Evolutionary conservation across 345 rosid species (phyloP), one percentile per base, ranked within the genome.

Genomic region (Citrus medica): DNA sequence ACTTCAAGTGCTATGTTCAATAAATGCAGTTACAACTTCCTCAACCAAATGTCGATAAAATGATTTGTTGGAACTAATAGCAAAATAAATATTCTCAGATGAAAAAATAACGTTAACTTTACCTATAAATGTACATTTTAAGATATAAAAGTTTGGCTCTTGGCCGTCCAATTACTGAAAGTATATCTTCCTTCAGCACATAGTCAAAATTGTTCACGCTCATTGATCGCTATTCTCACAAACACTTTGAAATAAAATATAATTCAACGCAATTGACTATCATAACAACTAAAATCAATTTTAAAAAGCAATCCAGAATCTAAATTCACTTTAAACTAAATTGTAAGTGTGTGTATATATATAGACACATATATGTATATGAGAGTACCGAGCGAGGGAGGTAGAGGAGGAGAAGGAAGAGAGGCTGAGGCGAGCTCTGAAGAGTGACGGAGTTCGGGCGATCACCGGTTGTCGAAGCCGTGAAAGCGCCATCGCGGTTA

Each of bases 401-500:
- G 93, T 67, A 78, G 85, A 75, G 77, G 83, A 79, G 61, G 87
- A 53, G 76, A 38, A 65, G 70, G 88, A 73, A 76, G 92, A 89
- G 74, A 93, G 48, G 62, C 27, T 87, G 67, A 82, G 82, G 71
- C 98, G 94, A 82, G 92, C 92, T 85, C 86, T 82, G 78, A 90
- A 72, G 67, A 92, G 84, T 35, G 88, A 89, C 67, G 89, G 86
- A 46, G 89, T 84, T 76, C 90, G 88, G 46, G 86, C 79, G 85
- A 91, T 83, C 86, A 83, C 87, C 48, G 92, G 90, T 80, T 84
- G 84, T 66, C 98, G 85, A 40, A 95, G 89, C 84, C 95, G 95
- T n/a, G 94, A 93, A 87, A 93, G 90, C 85, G 95, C 93, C 98
- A 95, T 91, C 67, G 65, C 42, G 17, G n/a, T 24, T 6, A 48